Base-by-base conservation (phyloP, 108 stramenopile genomes). In the Pseudonitzschia delicatissima region DNA sequence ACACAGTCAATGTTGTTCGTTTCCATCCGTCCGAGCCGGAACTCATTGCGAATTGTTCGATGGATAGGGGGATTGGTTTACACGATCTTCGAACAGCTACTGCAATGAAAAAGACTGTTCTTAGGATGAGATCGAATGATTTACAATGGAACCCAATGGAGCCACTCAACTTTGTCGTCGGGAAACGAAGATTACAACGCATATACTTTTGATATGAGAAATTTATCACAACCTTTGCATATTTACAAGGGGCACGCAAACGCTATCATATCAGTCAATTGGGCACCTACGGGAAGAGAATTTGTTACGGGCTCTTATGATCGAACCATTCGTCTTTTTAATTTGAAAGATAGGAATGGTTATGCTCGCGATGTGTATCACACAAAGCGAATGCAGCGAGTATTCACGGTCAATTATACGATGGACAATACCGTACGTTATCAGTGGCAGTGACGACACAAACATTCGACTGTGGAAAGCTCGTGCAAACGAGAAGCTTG, bases 91-190 rank as follows among this genome's bases (percentile, higher is more conserved):
- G 99, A 50, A 80, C 87, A 0, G 78, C 79, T 2, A 80, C 87
- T 9, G 91, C 93, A 17, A 62, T 99, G 69, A 84, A 96, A 65
- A 96, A 97, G 81, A 93, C 91, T 8, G 82, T 98, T 20, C 64
- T 99, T 61, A 48, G 67, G 25, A 98, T 97, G 97, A 86, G 87
- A 66, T 83, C 82, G 31, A 99, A 98, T 57, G 95, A 94, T 36
- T 57, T 99, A 53, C 97, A 97, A 74, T 99, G 99, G 99, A 99
- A 99, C 82, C 99, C 99, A 31, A 95, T 96, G 90, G 99, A 99
- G 76, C 98, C 99, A 1, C 82, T 96, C 83, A 94, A 96, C 57
- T 99, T 99, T 69, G 94, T 89, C 1, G 94, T 96, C 6, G 99
- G 95, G n/a, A 48, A 96, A 93, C 72, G 99, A 99, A 80, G 94